These are phyloP conservation scores for Penicillium simplicissimum DNA, from an alignment of 495 filamentous ascomycete species.

Conservation along the genomic window DNA sequence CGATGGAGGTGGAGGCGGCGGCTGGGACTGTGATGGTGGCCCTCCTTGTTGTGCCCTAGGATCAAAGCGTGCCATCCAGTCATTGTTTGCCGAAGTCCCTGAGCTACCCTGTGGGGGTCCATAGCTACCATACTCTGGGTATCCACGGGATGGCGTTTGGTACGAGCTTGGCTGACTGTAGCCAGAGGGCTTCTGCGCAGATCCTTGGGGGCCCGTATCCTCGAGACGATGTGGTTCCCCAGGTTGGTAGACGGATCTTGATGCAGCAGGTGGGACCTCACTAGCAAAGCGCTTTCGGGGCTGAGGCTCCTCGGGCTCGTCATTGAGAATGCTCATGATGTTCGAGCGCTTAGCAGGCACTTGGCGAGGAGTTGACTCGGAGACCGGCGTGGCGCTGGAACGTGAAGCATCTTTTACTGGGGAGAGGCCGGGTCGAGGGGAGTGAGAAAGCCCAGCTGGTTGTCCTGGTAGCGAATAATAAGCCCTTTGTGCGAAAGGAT, in stretches of 20 bases:
- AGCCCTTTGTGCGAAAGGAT: constrained; percentile 37
- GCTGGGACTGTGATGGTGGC: constrained; percentile 28
- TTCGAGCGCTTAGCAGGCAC: constrained; percentile 59
- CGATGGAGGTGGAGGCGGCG: constrained; percentile 14
- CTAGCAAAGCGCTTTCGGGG: constrained; percentile 52
- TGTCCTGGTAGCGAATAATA: constrained; percentile 34
- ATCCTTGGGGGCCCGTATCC: constrained; percentile 19
- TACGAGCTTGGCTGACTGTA: constrained; percentile 37
- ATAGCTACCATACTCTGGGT: constrained; percentile 41
- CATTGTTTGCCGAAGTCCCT: constrained; percentile 36
- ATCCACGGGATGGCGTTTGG: constrained; percentile 33
- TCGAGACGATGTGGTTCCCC: constrained; percentile 28
- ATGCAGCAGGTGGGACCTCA: constrained; percentile 29
- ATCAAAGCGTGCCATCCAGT: constrained; percentile 52
- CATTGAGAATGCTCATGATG: constrained; percentile 60
- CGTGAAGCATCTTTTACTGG: constrained; percentile 45
- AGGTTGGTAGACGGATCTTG: constrained; percentile 23
- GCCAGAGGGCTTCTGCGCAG: constrained; percentile 23
- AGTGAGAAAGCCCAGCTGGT: constrained; percentile 31
- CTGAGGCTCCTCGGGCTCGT: constrained; percentile 57
- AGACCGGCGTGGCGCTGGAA: constrained; percentile 37
- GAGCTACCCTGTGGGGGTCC: constrained; percentile 27
- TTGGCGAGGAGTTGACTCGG: constrained; percentile 44
- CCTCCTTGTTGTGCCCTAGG: constrained; percentile 40
- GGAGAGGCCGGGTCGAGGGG: constrained; percentile 38